Percentiles rank a stretch among this genome's conserved stretches.
phyloP scores from a whole-genome alignment of 73 alveolate genomes.

The Uronychia binucleata region DNA sequence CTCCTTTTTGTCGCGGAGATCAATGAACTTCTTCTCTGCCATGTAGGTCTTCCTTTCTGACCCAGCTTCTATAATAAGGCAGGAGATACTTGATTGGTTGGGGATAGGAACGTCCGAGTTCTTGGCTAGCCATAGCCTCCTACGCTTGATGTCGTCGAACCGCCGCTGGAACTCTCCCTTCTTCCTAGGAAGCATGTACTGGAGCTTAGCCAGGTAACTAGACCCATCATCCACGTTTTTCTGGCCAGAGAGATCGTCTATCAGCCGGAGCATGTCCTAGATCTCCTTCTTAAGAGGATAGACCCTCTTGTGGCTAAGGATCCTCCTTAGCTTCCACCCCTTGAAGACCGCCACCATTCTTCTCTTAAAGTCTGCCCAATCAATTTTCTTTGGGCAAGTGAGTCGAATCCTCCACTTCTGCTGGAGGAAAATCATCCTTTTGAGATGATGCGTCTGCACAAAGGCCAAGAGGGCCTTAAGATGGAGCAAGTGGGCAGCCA shows the following conservation, averaged over 20 bases:
- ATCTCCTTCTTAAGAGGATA: background rate
- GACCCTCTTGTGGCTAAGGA: background rate
- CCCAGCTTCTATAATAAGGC: background rate
- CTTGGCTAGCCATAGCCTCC: background rate
- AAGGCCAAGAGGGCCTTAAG: background rate
- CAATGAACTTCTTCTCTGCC: background rate
- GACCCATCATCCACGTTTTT: background rate
- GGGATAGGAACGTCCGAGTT: background rate
- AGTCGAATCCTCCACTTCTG: background rate
- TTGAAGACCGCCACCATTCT: background rate
- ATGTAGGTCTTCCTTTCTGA: background rate
- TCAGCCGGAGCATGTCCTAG: background rate
- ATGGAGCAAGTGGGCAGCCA: background rate
- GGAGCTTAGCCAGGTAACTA: background rate
- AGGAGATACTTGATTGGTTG: background rate
- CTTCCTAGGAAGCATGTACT: slow-evolving; percentile 1
- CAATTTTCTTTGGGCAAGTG: background rate
- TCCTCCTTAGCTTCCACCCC: background rate
- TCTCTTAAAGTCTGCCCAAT: background rate
- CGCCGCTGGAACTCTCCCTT: background rate
- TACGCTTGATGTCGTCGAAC: background rate
- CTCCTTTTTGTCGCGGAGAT: background rate
- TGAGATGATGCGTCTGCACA: background rate
- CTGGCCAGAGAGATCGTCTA: background rate
- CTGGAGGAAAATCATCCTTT: background rate